Evolutionary conservation across 2,329 filamentous ascomycete species (phyloP), one percentile per base, ranked within the genome.

Genomic region (Aureobasidium sp.): DNA sequence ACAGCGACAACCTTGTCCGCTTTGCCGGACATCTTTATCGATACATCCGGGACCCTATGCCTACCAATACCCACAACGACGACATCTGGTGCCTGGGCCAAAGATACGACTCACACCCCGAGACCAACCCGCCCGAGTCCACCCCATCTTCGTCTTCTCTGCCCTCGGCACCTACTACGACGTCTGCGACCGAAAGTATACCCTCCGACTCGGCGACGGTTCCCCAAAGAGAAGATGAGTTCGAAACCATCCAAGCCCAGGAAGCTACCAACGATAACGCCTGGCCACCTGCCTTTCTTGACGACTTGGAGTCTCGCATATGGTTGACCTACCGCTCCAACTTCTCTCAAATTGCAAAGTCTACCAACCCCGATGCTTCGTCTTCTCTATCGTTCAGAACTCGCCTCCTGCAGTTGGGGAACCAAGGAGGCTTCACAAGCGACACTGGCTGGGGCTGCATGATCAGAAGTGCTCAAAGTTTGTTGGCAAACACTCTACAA

Each of bases 371-470:
- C 0, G 86, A 86, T 69, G 88, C 90, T 15, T 73, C 80, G 0
- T 81, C 87, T 4, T 80, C 85, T 8, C 84, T 97, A 78, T 95
- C 90, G 3, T 84, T 97, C 63, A 80, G 90, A 1, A 93, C 96
- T 75, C 87, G 91, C 56, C 79, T 97, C 67, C 89, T 91, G 70
- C 88, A 91, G 70, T 78, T 97, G 6, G 82, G 85, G 12, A 90
- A 96, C 53, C 84, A 90, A 62, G 81, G 82, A 29, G 91, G 90
- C 5, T 99, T 97, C 75, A 89, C 90, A 12, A 93, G 91, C 1
- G 94, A 99, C 73, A 92, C 90, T 10, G 94, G 94, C 57, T 99
- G 95, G 91, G 94, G 94, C 0, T 99, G 94, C 72, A 99, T 99
- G 94, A 97, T 99, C 68, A 82, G 94, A 64, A 97, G 93, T 6